phyloP scores from a whole-genome alignment of 768 basidiomycete genomes.

The Neoboletus subvelutipes region DNA sequence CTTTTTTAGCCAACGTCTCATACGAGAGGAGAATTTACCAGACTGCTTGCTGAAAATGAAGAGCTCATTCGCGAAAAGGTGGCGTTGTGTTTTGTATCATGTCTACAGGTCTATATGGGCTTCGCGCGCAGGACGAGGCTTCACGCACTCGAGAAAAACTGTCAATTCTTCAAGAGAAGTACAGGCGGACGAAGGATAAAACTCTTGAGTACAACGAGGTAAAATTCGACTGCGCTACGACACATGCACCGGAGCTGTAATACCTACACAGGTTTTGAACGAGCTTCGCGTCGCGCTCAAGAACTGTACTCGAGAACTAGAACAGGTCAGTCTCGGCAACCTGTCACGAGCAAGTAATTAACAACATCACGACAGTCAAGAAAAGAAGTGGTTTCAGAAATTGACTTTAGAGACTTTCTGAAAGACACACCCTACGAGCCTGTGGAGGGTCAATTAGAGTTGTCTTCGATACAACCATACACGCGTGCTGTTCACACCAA shows the following conservation, averaged over 20 bases:
- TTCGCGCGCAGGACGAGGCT: conserved; percentile 12
- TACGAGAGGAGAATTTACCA: conserved; percentile 12
- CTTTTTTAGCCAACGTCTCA: conserved; percentile 7
- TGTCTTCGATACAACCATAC: conserved; percentile 7
- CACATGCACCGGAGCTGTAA: neutral
- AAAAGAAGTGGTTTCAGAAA: conserved; percentile 12
- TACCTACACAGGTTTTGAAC: conserved; percentile 13
- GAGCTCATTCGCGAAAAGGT: conserved; percentile 19
- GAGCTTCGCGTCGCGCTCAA: conserved; percentile 22
- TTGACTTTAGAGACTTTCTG: conserved; percentile 15
- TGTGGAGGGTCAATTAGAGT: conserved; percentile 12
- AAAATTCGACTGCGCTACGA: neutral
- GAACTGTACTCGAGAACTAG: conserved; percentile 19
- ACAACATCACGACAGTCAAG: conserved; percentile 9
- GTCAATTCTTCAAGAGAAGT: conserved; percentile 18
- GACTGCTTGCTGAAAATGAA: conserved; percentile 17
- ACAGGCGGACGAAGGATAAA: conserved; percentile 20
- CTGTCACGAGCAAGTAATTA: neutral
- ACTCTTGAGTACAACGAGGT: conserved; percentile 19
- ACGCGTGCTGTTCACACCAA: neutral
- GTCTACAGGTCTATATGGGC: neutral
- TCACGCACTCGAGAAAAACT: conserved; percentile 8
- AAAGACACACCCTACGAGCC: conserved; percentile 6
- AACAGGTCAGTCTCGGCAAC: conserved; percentile 11
- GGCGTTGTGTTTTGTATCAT: neutral